Percentiles rank a stretch among this genome's conserved stretches.
Evolutionary conservation across 148 eudicot species (phyloP).

Genomic region (Polygonum aviculare): DNA sequence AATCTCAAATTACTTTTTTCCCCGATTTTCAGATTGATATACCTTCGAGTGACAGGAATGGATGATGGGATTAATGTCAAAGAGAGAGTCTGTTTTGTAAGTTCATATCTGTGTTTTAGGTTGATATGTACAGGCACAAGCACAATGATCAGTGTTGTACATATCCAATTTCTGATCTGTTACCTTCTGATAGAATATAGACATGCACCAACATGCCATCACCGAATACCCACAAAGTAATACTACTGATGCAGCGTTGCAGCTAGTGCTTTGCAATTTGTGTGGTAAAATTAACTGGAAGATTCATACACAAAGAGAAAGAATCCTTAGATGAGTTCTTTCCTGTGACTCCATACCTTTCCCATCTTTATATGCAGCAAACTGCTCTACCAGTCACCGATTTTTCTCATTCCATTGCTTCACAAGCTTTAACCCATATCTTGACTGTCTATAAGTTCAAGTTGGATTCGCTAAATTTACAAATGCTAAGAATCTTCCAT

Average conservation of each 20-base stretch:
- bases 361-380: not conserved
- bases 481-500: not conserved
- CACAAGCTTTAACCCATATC: not conserved
- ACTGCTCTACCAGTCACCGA: not conserved
- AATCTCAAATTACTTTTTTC: not conserved
- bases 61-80: conserved; percentile 80
- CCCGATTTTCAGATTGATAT: conserved; percentile 57
- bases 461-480: not conserved
- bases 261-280: not conserved
- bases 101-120: conserved; percentile 15
- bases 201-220: not conserved
- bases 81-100: conserved; percentile 76
- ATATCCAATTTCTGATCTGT: not conserved
- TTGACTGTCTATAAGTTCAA: not conserved
- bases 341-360: not conserved
- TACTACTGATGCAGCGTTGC: not conserved
- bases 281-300: not conserved
- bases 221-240: not conserved
- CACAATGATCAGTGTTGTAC: not conserved
- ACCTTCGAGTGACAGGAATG: conserved; percentile 88
- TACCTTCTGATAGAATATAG: not conserved
- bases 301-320: not conserved
- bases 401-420: not conserved
- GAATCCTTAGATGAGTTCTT: not conserved
- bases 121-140: not conserved